A percentile compares a stretch with the other conserved stretches of the same genome.
phyloP scores from a whole-genome alignment of 2,329 filamentous ascomycete genomes.

The Pseudogymnoascus sp. region DNA sequence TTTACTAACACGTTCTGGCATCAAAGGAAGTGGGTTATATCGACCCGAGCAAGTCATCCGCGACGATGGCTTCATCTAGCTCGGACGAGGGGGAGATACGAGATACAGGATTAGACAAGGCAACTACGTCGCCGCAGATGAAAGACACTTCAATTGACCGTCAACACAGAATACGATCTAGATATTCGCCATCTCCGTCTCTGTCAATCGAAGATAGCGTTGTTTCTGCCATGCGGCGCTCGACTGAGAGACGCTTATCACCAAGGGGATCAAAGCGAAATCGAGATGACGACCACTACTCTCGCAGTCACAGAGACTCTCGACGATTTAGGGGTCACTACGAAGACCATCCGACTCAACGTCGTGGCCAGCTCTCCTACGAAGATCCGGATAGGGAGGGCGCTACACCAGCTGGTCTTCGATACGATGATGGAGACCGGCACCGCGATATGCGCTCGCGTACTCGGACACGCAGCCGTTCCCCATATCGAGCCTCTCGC shows the following conservation, averaged over 20 bases:
- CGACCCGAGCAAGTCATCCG: conserved; percentile 20
- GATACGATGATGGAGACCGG: conserved; percentile 43
- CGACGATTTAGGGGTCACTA: conserved; percentile 54
- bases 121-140: conserved; percentile 75
- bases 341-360: conserved; percentile 44
- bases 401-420: conserved; percentile 26
- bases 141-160: conserved; percentile 84
- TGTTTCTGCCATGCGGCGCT: conserved; percentile 35
- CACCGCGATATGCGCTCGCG: conserved; percentile 45
- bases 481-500: conserved; percentile 36
- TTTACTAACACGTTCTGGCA: conserved; percentile 31
- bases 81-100: conserved; percentile 83
- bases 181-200: conserved; percentile 29
- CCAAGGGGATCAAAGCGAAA: conserved; percentile 60
- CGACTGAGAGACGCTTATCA: conserved; percentile 45
- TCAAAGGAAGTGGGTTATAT: conserved; percentile 28
- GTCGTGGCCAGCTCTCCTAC: conserved; percentile 42
- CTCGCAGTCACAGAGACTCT: conserved; percentile 42
- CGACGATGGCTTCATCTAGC: conserved; percentile 47
- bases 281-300: conserved; percentile 51
- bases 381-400: conserved; percentile 45
- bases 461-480: conserved; percentile 44
- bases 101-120: conserved; percentile 70
- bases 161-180: conserved; percentile 64
- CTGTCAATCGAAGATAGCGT: conserved; percentile 34